A percentile compares a stretch with the other conserved stretches of the same genome.
phyloP scores from a whole-genome alignment of 139 green algal species.

The Gonium pectorale region DNA sequence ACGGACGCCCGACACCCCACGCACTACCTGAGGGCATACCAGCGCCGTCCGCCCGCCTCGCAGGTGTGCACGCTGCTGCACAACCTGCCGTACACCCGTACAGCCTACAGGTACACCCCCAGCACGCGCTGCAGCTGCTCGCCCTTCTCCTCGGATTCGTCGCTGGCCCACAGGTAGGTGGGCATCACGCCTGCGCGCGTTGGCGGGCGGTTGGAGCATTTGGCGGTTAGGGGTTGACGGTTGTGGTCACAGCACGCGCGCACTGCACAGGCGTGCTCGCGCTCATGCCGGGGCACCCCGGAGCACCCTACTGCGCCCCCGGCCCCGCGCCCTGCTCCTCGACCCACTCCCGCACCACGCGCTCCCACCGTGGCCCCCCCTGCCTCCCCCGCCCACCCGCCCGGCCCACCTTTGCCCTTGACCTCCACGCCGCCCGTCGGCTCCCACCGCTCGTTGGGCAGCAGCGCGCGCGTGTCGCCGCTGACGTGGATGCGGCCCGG shows the following conservation, averaged over 20 bases:
- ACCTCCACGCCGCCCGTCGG: constrained; percentile 40
- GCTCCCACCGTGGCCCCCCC: no score
- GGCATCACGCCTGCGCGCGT: constrained; percentile 17
- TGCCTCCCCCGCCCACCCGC: no score
- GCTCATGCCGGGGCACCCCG: neutral
- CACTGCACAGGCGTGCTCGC: neutral
- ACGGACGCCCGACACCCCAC: no score
- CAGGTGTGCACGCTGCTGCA: no score
- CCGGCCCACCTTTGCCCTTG: constrained; percentile 53
- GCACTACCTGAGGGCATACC: no score
- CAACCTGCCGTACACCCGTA: no score
- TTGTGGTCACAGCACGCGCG: no score
- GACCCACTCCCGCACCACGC: no score
- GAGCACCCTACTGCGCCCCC: no score
- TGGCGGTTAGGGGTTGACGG: no score
- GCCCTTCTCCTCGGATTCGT: constrained; percentile 29
- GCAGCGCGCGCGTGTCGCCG: constrained; percentile 33
- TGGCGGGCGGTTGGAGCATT: neutral
- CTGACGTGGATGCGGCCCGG: constrained; percentile 47
- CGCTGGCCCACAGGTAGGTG: constrained; percentile 23
- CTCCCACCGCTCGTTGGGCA: constrained; percentile 45
- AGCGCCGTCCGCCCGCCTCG: no score
- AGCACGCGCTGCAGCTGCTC: constrained; percentile 43
- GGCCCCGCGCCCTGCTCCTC: no score
- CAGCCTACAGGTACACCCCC: constrained; percentile 37